Conservation (phyloP, 257 asterid species). For the Solanum clarkiae region DNA sequence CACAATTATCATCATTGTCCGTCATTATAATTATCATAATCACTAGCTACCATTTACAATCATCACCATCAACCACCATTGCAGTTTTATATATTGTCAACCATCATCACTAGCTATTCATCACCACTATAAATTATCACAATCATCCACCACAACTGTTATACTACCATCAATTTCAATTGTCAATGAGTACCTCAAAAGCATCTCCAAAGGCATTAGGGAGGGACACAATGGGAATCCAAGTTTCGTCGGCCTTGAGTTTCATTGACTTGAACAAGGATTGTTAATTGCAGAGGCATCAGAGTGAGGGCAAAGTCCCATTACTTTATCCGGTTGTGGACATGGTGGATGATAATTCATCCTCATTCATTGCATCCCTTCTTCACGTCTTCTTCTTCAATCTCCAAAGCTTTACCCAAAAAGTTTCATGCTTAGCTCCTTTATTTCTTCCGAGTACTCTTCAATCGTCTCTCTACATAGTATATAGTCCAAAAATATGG, state of each 20-base stretch:
- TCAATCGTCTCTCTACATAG: not conserved
- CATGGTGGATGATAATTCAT: not conserved
- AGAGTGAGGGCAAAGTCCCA: not conserved
- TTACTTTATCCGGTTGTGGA: not conserved
- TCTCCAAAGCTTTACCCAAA: not conserved
- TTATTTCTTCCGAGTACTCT: not conserved
- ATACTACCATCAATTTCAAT: too few species aligned
- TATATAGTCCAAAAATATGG: not conserved
- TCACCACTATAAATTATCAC: too few species aligned
- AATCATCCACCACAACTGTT: too few species aligned
- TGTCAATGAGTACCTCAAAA: not conserved
- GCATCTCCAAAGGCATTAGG: not conserved
- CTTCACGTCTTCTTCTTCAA: not conserved
- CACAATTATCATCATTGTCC: too few species aligned
- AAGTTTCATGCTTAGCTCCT: not conserved
- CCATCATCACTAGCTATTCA: too few species aligned
- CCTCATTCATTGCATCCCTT: not conserved
- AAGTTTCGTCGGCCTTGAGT: not conserved
- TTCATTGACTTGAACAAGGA: not conserved
- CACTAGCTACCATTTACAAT: too few species aligned
- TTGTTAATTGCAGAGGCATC: not conserved
- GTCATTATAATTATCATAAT: too few species aligned
- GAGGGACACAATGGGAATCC: not conserved
- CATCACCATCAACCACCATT: too few species aligned
- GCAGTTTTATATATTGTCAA: too few species aligned